These are phyloP conservation scores for Arctium minus DNA, from an alignment of 129 eudicot genomes.

Conservation along the genomic window DNA sequence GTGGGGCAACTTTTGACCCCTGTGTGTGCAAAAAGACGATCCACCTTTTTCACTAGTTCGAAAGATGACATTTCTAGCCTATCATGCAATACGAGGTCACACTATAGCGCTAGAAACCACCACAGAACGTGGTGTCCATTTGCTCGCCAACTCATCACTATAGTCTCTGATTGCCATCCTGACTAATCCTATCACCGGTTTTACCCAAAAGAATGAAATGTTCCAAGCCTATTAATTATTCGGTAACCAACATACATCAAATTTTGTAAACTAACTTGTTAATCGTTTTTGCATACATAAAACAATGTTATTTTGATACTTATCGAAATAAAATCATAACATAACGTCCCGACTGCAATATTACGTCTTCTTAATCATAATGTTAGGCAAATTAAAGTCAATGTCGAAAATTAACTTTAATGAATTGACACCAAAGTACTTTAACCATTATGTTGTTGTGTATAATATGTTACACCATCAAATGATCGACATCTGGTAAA, in stretches of 20 bases:
- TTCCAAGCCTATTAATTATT: not conserved
- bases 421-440: no score
- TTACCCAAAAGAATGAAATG: not conserved
- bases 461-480: no score
- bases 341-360: no score
- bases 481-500: no score
- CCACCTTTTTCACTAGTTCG: not conserved
- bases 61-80: not conserved
- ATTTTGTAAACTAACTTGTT: no score
- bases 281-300: no score
- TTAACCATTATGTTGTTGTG: no score
- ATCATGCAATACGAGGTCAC: not conserved
- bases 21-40: not conserved
- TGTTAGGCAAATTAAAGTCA: no score
- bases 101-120: not conserved
- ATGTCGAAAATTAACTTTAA: no score
- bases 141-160: not conserved
- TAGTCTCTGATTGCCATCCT: not conserved
- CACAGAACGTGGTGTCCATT: not conserved
- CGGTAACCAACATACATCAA: not conserved
- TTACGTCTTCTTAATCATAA: no score
- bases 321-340: not conserved
- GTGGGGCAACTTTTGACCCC: not conserved
- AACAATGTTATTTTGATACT: no score
- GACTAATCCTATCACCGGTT: not conserved